Conservation (phyloP, 2,329 filamentous ascomycete species). For the Colletotrichum gloeosporioides region DNA sequence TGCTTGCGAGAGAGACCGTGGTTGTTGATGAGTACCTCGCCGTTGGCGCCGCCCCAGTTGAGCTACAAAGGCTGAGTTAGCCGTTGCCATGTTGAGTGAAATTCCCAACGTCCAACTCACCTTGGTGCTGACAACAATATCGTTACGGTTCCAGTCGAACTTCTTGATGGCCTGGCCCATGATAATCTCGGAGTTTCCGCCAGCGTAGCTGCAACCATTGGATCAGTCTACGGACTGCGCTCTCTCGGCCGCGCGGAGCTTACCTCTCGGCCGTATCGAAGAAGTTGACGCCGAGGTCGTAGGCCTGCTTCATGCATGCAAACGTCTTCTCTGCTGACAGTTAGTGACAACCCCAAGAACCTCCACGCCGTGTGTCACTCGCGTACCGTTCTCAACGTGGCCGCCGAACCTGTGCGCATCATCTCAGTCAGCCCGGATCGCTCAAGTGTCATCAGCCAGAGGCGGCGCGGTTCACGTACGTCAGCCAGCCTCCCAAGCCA, state of each 20-base stretch:
- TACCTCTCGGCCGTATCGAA: conserved; percentile 64
- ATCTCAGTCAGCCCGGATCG: conserved; percentile 1
- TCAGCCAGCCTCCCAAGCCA: conserved; percentile 69
- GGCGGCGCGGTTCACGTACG: conserved; percentile 29
- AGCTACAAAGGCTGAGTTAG: conserved; percentile 39
- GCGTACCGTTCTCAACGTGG: conserved; percentile 33
- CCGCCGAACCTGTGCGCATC: conserved; percentile 28
- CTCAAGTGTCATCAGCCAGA: conserved; percentile 33
- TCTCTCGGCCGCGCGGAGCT: neutral
- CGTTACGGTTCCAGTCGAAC: conserved; percentile 65
- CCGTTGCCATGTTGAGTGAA: neutral
- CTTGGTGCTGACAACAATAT: conserved; percentile 64
- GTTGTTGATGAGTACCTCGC: conserved; percentile 66
- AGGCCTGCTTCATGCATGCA: conserved; percentile 67
- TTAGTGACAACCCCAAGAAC: neutral
- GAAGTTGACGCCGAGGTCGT: conserved; percentile 66
- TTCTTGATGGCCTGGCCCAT: conserved; percentile 68
- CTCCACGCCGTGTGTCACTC: neutral
- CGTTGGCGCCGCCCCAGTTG: conserved; percentile 68
- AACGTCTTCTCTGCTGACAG: conserved; percentile 56
- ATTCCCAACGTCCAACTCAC: conserved; percentile 29
- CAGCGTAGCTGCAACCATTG: conserved; percentile 48
- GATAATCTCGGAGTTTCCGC: conserved; percentile 67
- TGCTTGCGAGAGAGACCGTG: conserved; percentile 65
- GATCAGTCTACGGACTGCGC: conserved; percentile 26